phyloP scores from a whole-genome alignment of 2,329 filamentous ascomycete species.

The Dryadomyces quercivorus region DNA sequence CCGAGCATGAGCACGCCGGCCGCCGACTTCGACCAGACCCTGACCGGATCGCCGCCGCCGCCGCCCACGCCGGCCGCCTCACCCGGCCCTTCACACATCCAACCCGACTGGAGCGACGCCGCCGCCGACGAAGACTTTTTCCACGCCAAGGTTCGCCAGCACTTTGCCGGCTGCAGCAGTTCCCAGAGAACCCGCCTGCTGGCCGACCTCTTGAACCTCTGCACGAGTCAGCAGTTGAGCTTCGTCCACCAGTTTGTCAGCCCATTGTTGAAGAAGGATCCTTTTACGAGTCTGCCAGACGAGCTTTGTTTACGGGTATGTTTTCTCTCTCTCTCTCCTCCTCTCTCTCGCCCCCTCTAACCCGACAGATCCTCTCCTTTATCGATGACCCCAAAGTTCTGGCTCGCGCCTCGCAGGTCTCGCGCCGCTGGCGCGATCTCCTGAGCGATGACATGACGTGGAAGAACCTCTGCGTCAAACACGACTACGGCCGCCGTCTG shows the following conservation, averaged over 20 bases:
- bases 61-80: slow-evolving; percentile 55
- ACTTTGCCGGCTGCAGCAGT: slow-evolving; percentile 67
- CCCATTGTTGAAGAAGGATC: slow-evolving; percentile 88
- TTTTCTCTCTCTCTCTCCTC: neutral
- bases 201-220: slow-evolving; percentile 81
- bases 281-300: slow-evolving; percentile 82
- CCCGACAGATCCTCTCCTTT: slow-evolving; percentile 71
- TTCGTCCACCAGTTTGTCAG: slow-evolving; percentile 96
- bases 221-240: slow-evolving; percentile 87
- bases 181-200: slow-evolving; percentile 70
- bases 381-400: slow-evolving; percentile 94
- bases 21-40: slow-evolving; percentile 48
- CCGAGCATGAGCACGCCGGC: slow-evolving; percentile 53
- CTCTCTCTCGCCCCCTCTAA: neutral
- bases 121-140: slow-evolving; percentile 75
- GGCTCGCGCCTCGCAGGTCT: slow-evolving; percentile 91
- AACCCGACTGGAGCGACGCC: slow-evolving; percentile 63
- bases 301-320: slow-evolving; percentile 82
- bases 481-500: slow-evolving; percentile 61
- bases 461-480: slow-evolving; percentile 94
- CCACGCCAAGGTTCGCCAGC: slow-evolving; percentile 62
- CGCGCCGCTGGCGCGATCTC: slow-evolving; percentile 82
- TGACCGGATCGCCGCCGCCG: slow-evolving; percentile 49
- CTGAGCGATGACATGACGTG: slow-evolving; percentile 95
- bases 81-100: slow-evolving; percentile 47